Percentiles rank a stretch among this genome's conserved stretches.
Evolutionary conservation across 2,329 filamentous ascomycete species (phyloP).

Genomic region (Calonectria pseudoreteaudii): DNA sequence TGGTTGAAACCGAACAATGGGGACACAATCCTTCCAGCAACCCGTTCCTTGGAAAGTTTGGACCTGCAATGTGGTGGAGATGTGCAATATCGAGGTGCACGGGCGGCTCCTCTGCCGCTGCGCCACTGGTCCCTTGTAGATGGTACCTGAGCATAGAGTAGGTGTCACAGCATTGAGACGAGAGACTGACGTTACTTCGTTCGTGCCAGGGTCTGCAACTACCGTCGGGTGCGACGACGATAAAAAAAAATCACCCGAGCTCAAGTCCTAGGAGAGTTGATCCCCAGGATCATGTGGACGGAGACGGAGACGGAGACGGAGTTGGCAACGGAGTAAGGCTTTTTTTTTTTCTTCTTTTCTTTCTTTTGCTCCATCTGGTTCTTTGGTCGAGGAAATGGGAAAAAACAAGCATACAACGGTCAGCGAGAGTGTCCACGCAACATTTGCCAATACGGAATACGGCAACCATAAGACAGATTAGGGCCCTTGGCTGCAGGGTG

Average conservation of each 20-base stretch:
- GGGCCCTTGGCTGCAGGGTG: conserved; percentile 10
- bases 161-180: background rate
- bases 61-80: conserved; percentile 13
- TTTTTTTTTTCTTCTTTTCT: background rate
- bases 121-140: background rate
- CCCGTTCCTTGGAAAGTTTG: conserved; percentile 1
- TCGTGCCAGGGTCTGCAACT: conserved; percentile 1
- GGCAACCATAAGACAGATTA: background rate
- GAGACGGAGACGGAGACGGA: conserved; percentile 3
- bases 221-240: conserved; percentile 7
- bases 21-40: conserved; percentile 14
- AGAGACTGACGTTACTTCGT: conserved; percentile 10
- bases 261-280: background rate
- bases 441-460: conserved; percentile 3
- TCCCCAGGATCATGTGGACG: background rate
- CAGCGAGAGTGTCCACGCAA: background rate
- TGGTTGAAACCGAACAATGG: conserved; percentile 10
- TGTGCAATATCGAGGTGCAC: background rate
- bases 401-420: background rate
- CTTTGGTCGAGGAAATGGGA: background rate
- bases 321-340: background rate
- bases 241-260: background rate
- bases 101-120: conserved; percentile 14
- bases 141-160: background rate
- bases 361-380: background rate